Evolutionary conservation across 495 filamentous ascomycete species (phyloP).

Genomic region (Aspergillus mulundensis): DNA sequence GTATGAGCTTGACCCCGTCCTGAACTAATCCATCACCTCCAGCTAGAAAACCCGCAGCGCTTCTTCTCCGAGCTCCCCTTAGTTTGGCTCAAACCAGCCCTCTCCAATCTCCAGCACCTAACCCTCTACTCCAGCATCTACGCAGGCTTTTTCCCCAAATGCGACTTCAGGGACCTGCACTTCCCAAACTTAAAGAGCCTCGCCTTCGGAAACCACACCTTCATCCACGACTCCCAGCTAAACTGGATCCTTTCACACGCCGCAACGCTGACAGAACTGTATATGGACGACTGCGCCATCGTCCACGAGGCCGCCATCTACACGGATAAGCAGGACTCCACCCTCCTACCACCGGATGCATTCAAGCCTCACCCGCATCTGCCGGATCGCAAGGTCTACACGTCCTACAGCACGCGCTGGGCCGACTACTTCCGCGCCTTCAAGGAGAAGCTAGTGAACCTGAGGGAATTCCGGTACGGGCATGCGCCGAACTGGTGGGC

Average conservation of each 20-base stretch:
- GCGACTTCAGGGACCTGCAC: conserved; percentile 14
- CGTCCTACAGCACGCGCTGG: conserved; percentile 20
- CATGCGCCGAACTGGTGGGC: not conserved
- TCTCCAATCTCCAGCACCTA: conserved; percentile 21
- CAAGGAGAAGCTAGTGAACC: conserved; percentile 4
- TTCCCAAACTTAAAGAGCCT: conserved; percentile 24
- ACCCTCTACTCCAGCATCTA: conserved; percentile 21
- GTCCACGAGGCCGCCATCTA: conserved; percentile 10
- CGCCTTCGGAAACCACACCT: conserved; percentile 20
- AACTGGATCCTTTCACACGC: conserved; percentile 26
- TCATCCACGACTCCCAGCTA: conserved; percentile 24
- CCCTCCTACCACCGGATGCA: not conserved
- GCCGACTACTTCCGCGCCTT: conserved; percentile 20
- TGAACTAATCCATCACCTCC: too few relatives aligned
- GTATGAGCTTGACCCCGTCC: too few relatives aligned
- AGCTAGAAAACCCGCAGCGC: not conserved
- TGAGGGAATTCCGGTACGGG: conserved; percentile 21
- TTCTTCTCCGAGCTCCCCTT: conserved; percentile 3
- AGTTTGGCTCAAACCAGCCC: conserved; percentile 24
- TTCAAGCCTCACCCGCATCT: not conserved
- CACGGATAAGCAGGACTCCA: not conserved
- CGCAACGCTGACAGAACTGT: conserved; percentile 18
- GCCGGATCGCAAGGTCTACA: not conserved
- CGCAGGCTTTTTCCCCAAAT: conserved; percentile 23
- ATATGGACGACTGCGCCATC: conserved; percentile 23